These are phyloP conservation scores for Silene coronaria DNA, from an alignment of 179 eudicot species.

Conservation along the genomic window DNA sequence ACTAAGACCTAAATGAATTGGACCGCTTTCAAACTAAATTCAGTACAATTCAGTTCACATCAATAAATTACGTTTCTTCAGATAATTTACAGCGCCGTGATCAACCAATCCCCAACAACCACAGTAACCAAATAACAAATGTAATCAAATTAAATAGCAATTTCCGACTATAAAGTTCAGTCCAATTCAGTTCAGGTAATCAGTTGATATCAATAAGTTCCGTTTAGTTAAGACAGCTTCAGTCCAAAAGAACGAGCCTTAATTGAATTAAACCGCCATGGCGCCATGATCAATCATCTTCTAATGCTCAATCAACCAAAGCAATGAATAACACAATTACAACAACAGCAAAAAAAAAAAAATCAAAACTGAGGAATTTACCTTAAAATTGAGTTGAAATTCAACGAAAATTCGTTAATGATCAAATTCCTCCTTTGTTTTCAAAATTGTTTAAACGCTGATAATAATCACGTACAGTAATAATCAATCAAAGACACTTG, in stretches of 20 bases:
- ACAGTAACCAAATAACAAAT: no score
- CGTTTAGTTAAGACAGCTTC: not conserved
- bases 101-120: no score
- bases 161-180: not conserved
- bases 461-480: not conserved
- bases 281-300: not conserved
- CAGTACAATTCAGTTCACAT: no score
- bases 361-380: not conserved
- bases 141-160: not conserved
- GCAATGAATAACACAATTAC: not conserved
- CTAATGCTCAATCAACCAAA: not conserved
- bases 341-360: not conserved
- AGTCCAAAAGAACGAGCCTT: not conserved
- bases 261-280: not conserved
- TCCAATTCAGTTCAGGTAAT: not conserved
- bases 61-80: no score
- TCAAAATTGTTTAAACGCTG: not conserved
- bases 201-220: no score
- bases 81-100: no score
- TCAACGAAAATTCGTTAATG: not conserved
- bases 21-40: no score
- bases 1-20: no score
- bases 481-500: not conserved
- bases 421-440: not conserved
- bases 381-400: not conserved